Conservation (phyloP, 495 filamentous ascomycete genomes). For the Tetracladium setigerum region DNA sequence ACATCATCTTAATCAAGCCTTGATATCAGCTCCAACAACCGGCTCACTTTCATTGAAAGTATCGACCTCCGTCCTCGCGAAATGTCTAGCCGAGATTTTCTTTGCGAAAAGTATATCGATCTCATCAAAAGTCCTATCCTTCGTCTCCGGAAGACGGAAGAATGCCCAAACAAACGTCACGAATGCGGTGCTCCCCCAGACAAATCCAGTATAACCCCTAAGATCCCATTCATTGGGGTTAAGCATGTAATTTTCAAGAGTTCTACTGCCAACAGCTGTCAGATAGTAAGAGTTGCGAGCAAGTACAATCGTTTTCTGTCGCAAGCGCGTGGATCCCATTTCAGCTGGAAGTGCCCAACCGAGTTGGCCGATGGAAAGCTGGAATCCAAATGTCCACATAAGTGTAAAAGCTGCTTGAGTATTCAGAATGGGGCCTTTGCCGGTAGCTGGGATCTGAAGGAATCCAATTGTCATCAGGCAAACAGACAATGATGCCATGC, state of each 20-base stretch:
- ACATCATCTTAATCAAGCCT: too few relatives aligned
- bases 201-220: slow-evolving; percentile 61
- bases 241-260: slow-evolving; percentile 65
- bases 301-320: slow-evolving; percentile 7
- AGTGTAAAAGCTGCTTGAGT: slow-evolving; percentile 12
- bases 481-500: slow-evolving; percentile 30
- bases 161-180: slow-evolving; percentile 61
- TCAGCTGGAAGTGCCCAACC: slow-evolving; percentile 30
- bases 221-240: slow-evolving; percentile 65
- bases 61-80: slow-evolving; percentile 21
- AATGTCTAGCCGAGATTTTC: slow-evolving; percentile 55
- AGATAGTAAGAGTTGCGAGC: slow-evolving; percentile 46
- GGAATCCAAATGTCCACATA: slow-evolving; percentile 37
- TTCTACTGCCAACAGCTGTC: slow-evolving; percentile 50
- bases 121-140: slow-evolving; percentile 62
- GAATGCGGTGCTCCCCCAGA: slow-evolving; percentile 60
- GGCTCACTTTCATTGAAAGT: too few relatives aligned
- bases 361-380: slow-evolving; percentile 50
- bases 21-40: too few relatives aligned
- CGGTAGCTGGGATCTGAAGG: slow-evolving; percentile 17
- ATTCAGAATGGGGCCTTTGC: not conserved
- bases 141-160: slow-evolving; percentile 66
- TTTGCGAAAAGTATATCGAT: slow-evolving; percentile 63
- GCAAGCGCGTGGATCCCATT: slow-evolving; percentile 4
- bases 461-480: slow-evolving; percentile 27